Base-by-base conservation (phyloP, 129 eudicot genomes). In the Pittosporum tobira region DNA sequence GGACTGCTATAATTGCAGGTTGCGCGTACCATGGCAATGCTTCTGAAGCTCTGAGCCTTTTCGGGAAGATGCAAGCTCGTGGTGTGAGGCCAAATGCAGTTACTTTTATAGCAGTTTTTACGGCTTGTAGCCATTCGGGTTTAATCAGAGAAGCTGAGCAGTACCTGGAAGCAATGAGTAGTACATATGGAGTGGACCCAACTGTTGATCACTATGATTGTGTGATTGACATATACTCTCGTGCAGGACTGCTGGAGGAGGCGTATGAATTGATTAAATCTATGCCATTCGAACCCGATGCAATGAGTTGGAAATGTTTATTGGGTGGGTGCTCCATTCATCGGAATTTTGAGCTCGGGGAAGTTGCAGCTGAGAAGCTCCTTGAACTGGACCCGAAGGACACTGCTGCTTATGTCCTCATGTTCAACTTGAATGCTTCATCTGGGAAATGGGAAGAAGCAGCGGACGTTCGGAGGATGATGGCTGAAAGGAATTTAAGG, bases 1-100 rank as follows among this genome's bases (percentile, higher is more conserved):
- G 77, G 77, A 72, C 71, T 7, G 59, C 77, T 27, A 64, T 72
- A 22, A 64, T 72, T 43, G 77, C 67, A 14, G 71, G 61, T 50
- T 72, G 48, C 43, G 71, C 71, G 19, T 58, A 51, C 60, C 77
- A 72, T 51, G 77, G 77, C 4, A 22, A 58, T 48, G 77, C 62
- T 28, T 27, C 50, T 31, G 57, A 72, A 59, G 72, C 77, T 31
- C 57, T 72, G 1, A 21, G 23, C 26, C 51, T 65, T 47, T 65
- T 72, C 20, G 40, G 20, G 10, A 58, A 54, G 37, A 72, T 72
- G 77, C 57, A 27, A 26, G 45, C 57, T 59, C 43, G 29, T 15
- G 68, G 68, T 16, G 68, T 59, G 14, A 24, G 58, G 51, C 29
- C 66, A 15, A 72, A 72, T 40, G 58, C 40, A 15, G 68, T 72